Conservation (phyloP, 2,329 filamentous ascomycete genomes). For the Cladosporium colombiae region DNA sequence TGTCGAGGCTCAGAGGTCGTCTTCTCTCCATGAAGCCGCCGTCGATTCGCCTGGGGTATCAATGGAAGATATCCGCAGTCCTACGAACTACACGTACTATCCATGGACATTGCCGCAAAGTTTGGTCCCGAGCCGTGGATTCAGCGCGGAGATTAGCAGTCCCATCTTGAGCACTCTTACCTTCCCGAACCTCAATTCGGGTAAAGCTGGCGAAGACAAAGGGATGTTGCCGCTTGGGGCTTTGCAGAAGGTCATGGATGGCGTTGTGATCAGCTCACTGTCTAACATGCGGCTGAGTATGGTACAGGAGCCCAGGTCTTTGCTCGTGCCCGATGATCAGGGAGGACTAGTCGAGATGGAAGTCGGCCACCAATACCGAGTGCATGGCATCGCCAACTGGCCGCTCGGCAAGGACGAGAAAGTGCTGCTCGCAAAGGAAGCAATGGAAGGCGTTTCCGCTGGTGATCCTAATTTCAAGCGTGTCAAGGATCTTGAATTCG, state of each 20-base stretch:
- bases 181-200: conserved; percentile 55
- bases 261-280: conserved; percentile 61
- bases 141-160: conserved; percentile 70
- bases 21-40: conserved; percentile 56
- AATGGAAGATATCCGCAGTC: conserved; percentile 57
- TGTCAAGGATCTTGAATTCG: conserved; percentile 68
- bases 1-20: conserved; percentile 34
- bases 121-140: conserved; percentile 74
- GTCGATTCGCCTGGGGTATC: conserved; percentile 54
- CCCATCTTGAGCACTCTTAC: conserved; percentile 72
- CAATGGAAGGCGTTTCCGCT: conserved; percentile 67
- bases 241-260: conserved; percentile 59
- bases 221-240: conserved; percentile 39
- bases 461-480: conserved; percentile 83
- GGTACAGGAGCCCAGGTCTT: conserved; percentile 59
- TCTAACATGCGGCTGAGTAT: conserved; percentile 65
- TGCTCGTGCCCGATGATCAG: conserved; percentile 36
- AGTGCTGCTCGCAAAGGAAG: conserved; percentile 74
- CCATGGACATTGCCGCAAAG: conserved; percentile 86
- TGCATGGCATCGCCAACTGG: conserved; percentile 79
- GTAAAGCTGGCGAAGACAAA: conserved; percentile 23
- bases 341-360: conserved; percentile 38
- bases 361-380: conserved; percentile 58
- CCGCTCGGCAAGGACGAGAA: conserved; percentile 85
- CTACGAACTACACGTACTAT: conserved; percentile 80